These are phyloP conservation scores for Syncephalis plumigaleata DNA, from an alignment of 371 early-diverging fungal genomes.

Conservation along the genomic window DNA sequence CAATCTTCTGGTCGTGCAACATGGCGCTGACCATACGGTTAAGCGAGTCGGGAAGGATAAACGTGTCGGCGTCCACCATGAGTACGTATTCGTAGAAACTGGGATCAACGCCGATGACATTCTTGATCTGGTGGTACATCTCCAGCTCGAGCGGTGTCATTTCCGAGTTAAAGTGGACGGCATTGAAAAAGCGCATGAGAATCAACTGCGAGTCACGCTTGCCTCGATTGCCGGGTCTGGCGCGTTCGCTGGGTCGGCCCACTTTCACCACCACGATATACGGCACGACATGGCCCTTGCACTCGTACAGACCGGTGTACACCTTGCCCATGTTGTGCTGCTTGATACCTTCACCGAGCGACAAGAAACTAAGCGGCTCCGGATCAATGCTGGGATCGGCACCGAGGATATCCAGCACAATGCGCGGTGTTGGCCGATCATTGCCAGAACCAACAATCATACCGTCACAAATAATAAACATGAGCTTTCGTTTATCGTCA, in stretches of 20 bases:
- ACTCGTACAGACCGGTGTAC: constrained; percentile 89
- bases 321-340: constrained; percentile 94
- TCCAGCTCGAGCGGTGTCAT: constrained; percentile 89
- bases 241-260: constrained; percentile 60
- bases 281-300: constrained; percentile 71
- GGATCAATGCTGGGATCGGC: constrained; percentile 76
- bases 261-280: constrained; percentile 89
- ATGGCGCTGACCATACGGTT: constrained; percentile 73
- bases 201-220: constrained; percentile 99
- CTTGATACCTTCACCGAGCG: constrained; percentile 77
- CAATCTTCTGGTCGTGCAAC: constrained; percentile 75
- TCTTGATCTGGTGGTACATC: constrained; percentile 83
- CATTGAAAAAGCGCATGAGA: constrained; percentile 93
- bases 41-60: constrained; percentile 67
- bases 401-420: constrained; percentile 85
- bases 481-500: constrained; percentile 88
- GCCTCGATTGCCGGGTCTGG: constrained; percentile 91
- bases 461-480: constrained; percentile 84
- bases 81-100: constrained; percentile 80
- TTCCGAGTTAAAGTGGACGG: constrained; percentile 82
- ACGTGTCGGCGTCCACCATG: constrained; percentile 94
- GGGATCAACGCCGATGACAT: constrained; percentile 79
- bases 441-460: constrained; percentile 95
- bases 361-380: constrained; percentile 78
- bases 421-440: constrained; percentile 94